These are phyloP conservation scores for Mycosphaerelloides madeirae DNA, from an alignment of 2,329 filamentous ascomycete species.

Conservation along the genomic window DNA sequence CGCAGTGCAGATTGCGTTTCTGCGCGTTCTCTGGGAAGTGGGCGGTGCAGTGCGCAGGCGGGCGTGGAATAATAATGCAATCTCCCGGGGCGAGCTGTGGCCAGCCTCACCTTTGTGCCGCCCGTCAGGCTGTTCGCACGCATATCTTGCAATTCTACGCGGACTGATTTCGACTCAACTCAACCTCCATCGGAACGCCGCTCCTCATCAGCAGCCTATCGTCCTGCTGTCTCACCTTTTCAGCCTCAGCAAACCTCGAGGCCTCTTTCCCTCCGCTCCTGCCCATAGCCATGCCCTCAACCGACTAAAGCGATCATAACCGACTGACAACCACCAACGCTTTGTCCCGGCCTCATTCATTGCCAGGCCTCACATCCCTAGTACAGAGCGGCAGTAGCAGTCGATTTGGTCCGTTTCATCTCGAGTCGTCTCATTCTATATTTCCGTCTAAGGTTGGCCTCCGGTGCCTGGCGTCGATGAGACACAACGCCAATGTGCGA, in stretches of 20 bases:
- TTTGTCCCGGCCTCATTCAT: neutral
- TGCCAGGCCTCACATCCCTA: no score
- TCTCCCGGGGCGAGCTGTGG: neutral
- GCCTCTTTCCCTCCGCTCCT: no score
- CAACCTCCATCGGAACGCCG: no score
- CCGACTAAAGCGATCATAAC: no score
- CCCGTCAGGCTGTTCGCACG: conserved; percentile 1
- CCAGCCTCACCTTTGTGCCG: conserved; percentile 4
- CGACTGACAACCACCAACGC: neutral
- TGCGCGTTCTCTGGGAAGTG: neutral
- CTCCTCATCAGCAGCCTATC: conserved; percentile 1
- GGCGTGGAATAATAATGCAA: neutral
- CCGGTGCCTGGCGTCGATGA: neutral
- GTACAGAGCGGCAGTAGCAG: no score
- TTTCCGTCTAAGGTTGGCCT: neutral
- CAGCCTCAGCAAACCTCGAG: neutral
- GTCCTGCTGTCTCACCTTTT: conserved; percentile 3
- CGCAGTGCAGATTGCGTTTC: neutral
- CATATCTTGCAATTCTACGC: no score
- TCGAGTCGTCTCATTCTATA: no score
- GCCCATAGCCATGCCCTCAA: no score
- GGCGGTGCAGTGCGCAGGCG: no score
- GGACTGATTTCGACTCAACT: no score
- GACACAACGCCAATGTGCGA: neutral
- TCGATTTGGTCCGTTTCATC: no score